A percentile compares a stretch with the other conserved stretches of the same genome.
These are phyloP conservation scores for Lentinula sp. DNA, from an alignment of 768 basidiomycete genomes.

Conservation along the genomic window DNA sequence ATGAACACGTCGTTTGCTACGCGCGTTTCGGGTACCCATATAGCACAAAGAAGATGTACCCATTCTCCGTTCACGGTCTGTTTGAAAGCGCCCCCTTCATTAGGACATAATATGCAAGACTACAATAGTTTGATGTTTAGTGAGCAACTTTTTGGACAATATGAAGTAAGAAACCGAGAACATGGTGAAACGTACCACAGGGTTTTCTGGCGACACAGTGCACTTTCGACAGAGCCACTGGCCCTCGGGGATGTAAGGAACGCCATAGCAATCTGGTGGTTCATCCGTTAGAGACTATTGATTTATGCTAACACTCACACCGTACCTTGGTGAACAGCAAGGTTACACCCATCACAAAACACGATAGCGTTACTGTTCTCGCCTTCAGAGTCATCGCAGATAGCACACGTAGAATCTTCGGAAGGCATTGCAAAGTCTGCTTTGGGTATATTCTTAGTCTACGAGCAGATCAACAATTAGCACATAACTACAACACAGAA, in stretches of 20 bases:
- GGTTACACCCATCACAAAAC: slow-evolving; percentile 97
- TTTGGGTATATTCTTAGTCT: slow-evolving; percentile 95
- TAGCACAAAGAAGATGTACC: slow-evolving; percentile 95
- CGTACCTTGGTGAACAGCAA: slow-evolving; percentile 97
- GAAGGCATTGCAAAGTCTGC: slow-evolving; percentile 81
- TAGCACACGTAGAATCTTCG: slow-evolving; percentile 93
- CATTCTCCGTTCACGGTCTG: slow-evolving; percentile 90
- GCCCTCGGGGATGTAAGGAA: slow-evolving; percentile 98
- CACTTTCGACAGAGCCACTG: slow-evolving; percentile 99
- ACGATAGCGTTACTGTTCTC: slow-evolving; percentile 99
- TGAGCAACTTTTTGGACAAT: neutral
- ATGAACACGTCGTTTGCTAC: slow-evolving; percentile 95
- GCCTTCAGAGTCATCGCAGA: slow-evolving; percentile 97
- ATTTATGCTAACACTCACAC: slow-evolving; percentile 10
- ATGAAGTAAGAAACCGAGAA: neutral
- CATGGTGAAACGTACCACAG: slow-evolving; percentile 60
- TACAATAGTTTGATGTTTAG: slow-evolving; percentile 20
- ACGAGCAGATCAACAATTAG: slow-evolving; percentile 1
- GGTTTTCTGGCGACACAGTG: slow-evolving; percentile 93
- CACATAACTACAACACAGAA: neutral
- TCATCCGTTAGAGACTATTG: neutral
- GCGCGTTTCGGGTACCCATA: slow-evolving; percentile 94
- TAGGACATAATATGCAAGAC: slow-evolving; percentile 95
- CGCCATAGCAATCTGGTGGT: slow-evolving; percentile 88
- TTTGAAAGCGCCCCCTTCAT: slow-evolving; percentile 97